Evolutionary conservation across 2,329 filamentous ascomycete genomes (phyloP).

Genomic region (Sclerotinia trifoliorum): DNA sequence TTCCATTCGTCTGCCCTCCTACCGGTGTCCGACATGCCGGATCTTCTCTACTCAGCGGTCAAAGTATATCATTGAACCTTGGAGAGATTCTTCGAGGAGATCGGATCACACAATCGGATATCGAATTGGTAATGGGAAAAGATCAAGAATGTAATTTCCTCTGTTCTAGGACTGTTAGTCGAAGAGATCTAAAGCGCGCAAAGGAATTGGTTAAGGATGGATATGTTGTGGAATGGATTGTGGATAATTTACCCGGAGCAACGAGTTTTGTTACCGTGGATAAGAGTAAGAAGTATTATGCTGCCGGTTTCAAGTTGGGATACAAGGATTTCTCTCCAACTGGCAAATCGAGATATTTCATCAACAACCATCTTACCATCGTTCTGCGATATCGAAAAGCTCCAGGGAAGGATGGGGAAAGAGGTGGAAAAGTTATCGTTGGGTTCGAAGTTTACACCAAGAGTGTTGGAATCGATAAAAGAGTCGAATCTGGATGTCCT

Average conservation of each 20-base stretch:
- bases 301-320: slow-evolving; percentile 84
- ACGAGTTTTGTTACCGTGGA: slow-evolving; percentile 87
- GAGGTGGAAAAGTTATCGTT: slow-evolving; percentile 76
- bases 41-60: slow-evolving; percentile 68
- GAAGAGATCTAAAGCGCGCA: slow-evolving; percentile 64
- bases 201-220: slow-evolving; percentile 72
- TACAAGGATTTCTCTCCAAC: slow-evolving; percentile 65
- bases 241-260: slow-evolving; percentile 85
- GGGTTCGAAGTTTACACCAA: slow-evolving; percentile 90
- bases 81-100: slow-evolving; percentile 86
- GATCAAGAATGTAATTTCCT: slow-evolving; percentile 72
- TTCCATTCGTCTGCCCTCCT: slow-evolving; percentile 82
- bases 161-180: slow-evolving; percentile 66
- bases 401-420: slow-evolving; percentile 64
- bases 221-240: slow-evolving; percentile 91
- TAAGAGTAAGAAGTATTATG: slow-evolving; percentile 82
- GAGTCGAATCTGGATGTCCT: slow-evolving; percentile 66
- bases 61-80: slow-evolving; percentile 77
- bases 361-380: slow-evolving; percentile 87
- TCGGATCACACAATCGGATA: slow-evolving; percentile 80
- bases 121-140: slow-evolving; percentile 73
- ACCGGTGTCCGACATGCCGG: slow-evolving; percentile 65
- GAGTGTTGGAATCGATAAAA: slow-evolving; percentile 64
- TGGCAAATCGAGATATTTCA: slow-evolving; percentile 64
- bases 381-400: slow-evolving; percentile 76